Evolutionary conservation across 2,329 filamentous ascomycete genomes (phyloP).

Genomic region (Cladosporium sp.): DNA sequence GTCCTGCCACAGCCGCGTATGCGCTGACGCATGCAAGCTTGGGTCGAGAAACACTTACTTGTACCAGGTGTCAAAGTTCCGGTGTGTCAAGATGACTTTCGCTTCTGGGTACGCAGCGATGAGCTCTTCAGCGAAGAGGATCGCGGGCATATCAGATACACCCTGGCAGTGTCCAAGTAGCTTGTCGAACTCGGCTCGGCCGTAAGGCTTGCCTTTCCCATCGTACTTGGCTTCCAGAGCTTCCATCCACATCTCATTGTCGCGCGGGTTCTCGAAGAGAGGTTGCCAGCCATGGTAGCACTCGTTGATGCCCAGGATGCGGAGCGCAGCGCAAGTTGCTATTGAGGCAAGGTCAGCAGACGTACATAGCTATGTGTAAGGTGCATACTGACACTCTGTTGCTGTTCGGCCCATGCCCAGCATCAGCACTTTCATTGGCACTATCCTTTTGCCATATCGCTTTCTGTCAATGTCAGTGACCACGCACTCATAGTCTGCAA

Average conservation of each 20-base stretch:
- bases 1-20: background rate
- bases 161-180: conserved; percentile 56
- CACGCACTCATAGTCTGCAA: conserved; percentile 1
- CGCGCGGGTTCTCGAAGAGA: conserved; percentile 18
- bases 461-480: conserved; percentile 15
- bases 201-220: conserved; percentile 3
- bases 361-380: background rate
- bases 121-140: conserved; percentile 19
- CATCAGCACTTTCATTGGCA: conserved; percentile 63
- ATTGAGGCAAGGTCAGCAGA: background rate
- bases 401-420: conserved; percentile 64
- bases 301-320: conserved; percentile 58
- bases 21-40: too few relatives aligned
- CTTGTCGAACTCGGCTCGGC: conserved; percentile 50
- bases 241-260: conserved; percentile 22
- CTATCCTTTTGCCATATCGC: conserved; percentile 12
- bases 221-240: conserved; percentile 21
- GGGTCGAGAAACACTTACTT: background rate
- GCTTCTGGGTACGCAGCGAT: conserved; percentile 21
- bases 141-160: conserved; percentile 16
- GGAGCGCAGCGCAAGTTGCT: conserved; percentile 43
- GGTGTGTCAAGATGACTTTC: conserved; percentile 46
- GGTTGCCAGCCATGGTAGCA: conserved; percentile 63
- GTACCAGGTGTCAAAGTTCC: conserved; percentile 43
- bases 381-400: conserved; percentile 46